Evolutionary conservation across 2,329 filamentous ascomycete species (phyloP), one percentile per base, ranked within the genome.

Genomic region (Xylariaceae sp.): DNA sequence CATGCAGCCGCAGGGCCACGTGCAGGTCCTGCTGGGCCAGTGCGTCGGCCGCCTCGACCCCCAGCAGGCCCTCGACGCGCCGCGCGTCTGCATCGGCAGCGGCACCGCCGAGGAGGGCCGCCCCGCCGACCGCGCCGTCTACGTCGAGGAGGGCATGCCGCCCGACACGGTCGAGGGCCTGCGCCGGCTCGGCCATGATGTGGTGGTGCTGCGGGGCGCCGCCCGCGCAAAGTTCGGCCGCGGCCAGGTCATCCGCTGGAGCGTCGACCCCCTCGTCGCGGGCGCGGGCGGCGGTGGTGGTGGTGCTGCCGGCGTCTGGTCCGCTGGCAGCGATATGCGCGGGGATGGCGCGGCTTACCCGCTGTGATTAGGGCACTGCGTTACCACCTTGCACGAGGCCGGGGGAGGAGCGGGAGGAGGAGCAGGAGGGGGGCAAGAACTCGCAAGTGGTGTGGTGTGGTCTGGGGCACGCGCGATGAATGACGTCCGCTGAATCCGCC

Each of bases 1-100:
- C 61, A 96, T 96, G 84, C 92, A 98, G 63, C 92, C 92, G 0
- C 92, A 96, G 60, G 92, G 90, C 15, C 92, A 96, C 40, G 80
- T 96, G 0, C 92, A 96, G 59, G 88, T 94, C 1, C 63, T 98
- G 8, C 68, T 96, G 2, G 94, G 93, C 45, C 89, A 94, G 73
- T 61, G 94, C 1, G 76, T 88, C 0, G 94, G 89, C 48, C 77
- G 79, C 2, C 68, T 87, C 33, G 82, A 80, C 42, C 88, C 89
- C 1, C 92, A 98, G 60, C 78, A 86, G 38, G 88, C 90, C 3
- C 71, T 96, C 0, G 92, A 98, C 53, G 83, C 90, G 3, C 90
- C 92, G 12, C 71, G 92, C n/a, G 72, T 96, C 44, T 95, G 88
- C 50, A 85, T 96, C 38, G 82, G 82, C 11, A 17, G 11, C 1